Percentiles rank a stretch among this genome's conserved stretches.
phyloP scores from a whole-genome alignment of 139 green algal genomes.

The Chlamydomonas sphaeroides region DNA sequence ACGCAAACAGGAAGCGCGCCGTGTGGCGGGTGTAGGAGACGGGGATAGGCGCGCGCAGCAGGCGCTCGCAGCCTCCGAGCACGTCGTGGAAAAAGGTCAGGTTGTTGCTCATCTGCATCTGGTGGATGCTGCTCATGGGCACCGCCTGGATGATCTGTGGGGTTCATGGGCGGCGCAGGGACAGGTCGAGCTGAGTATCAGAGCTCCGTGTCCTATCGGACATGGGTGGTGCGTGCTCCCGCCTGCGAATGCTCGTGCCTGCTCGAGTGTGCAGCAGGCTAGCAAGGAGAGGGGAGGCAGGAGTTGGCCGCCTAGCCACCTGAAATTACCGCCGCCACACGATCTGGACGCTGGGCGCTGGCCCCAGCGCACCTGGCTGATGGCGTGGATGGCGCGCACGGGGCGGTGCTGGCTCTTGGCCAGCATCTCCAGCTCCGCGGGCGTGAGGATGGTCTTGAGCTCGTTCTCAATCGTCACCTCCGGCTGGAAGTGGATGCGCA shows the following conservation, averaged over 20 bases:
- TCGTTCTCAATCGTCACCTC: slow-evolving; percentile 27
- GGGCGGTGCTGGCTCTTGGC: slow-evolving; percentile 44
- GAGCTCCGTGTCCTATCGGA: no score
- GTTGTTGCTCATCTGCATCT: slow-evolving; percentile 66
- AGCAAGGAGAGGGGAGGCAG: no score
- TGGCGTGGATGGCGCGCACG: slow-evolving; percentile 46
- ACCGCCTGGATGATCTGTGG: slow-evolving; percentile 48
- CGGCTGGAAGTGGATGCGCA: slow-evolving; percentile 36
- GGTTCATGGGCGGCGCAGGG: not conserved
- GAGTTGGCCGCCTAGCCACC: no score
- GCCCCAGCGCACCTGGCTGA: slow-evolving; percentile 43
- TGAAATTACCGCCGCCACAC: no score
- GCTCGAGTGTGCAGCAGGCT: no score
- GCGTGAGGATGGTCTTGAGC: slow-evolving; percentile 43
- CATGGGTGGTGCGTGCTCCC: no score
- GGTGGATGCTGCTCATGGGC: slow-evolving; percentile 37
- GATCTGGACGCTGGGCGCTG: no score
- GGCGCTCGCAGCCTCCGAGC: slow-evolving; percentile 74
- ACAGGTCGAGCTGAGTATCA: not conserved
- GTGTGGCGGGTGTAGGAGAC: slow-evolving; percentile 75
- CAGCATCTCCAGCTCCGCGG: slow-evolving; percentile 49
- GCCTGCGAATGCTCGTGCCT: no score
- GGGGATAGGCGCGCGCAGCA: slow-evolving; percentile 82
- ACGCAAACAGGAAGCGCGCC: slow-evolving; percentile 79
- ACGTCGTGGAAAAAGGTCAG: slow-evolving; percentile 78